These are phyloP conservation scores for Symmetrospora coprosmae DNA, from an alignment of 768 basidiomycete species.

Conservation along the genomic window DNA sequence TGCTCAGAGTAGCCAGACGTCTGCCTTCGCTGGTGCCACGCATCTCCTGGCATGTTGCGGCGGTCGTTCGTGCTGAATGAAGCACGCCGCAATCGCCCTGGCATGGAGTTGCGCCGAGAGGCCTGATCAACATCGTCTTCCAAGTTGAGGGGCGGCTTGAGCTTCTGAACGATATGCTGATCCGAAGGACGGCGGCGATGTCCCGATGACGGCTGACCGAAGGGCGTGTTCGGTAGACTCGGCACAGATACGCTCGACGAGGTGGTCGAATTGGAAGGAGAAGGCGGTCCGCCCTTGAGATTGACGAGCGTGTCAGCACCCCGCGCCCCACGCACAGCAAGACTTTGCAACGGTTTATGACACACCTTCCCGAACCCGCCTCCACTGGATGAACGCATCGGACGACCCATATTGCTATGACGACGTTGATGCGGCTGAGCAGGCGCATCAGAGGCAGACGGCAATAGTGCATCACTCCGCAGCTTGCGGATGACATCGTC, in stretches of 20 bases:
- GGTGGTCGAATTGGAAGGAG: slow-evolving; percentile 67
- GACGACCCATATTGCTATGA: too few relatives aligned
- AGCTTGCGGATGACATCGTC: slow-evolving; percentile 95
- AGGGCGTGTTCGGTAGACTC: slow-evolving; percentile 6
- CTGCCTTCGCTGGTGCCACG: slow-evolving; percentile 1
- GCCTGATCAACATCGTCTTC: not conserved
- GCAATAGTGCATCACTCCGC: slow-evolving; percentile 50
- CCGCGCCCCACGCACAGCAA: slow-evolving; percentile 41
- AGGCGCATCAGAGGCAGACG: not conserved
- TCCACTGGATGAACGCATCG: too few relatives aligned
- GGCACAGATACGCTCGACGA: not conserved
- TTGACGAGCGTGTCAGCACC: too few relatives aligned
- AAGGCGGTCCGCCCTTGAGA: slow-evolving; percentile 59
- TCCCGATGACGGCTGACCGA: slow-evolving; percentile 66
- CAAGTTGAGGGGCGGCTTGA: not conserved
- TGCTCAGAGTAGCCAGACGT: slow-evolving; percentile 8
- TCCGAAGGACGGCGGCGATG: slow-evolving; percentile 51
- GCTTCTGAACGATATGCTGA: slow-evolving; percentile 3
- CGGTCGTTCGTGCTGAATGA: slow-evolving; percentile 15
- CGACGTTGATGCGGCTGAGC: not conserved
- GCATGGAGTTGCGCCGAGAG: slow-evolving; percentile 32
- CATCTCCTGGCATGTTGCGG: not conserved
- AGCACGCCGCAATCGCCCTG: slow-evolving; percentile 26
- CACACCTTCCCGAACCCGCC: too few relatives aligned
- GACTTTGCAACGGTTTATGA: too few relatives aligned